Conservation (phyloP, 139 green algal species). For the Volvox africanus region DNA sequence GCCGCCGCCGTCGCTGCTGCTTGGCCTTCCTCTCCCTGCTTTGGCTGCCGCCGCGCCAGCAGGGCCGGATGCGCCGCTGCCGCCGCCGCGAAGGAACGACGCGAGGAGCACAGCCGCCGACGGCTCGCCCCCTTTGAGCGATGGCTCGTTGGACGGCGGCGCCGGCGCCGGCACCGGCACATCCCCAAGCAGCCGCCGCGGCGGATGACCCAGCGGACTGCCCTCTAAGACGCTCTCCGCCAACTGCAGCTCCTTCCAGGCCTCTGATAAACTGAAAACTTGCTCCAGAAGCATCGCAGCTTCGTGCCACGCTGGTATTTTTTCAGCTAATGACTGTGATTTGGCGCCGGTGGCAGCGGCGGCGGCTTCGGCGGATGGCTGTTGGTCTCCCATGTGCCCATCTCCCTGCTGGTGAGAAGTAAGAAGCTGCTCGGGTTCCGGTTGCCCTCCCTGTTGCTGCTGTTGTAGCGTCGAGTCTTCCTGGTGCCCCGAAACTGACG, state of each 20-base stretch:
- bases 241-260: slow-evolving; percentile 15
- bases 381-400: background rate
- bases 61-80: background rate
- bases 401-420: background rate
- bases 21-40: background rate
- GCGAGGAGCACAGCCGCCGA: slow-evolving; percentile 32
- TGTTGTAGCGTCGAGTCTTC: background rate
- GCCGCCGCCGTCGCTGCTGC: background rate
- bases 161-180: background rate
- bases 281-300: background rate
- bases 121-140: background rate
- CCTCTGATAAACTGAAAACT: background rate
- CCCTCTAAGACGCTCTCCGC: background rate
- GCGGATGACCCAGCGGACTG: background rate
- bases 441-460: background rate
- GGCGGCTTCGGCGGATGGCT: background rate
- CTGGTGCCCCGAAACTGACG: background rate
- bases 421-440: background rate
- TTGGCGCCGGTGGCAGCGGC: background rate
- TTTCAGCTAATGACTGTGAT: background rate
- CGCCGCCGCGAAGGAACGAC: slow-evolving; percentile 18
- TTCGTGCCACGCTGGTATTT: background rate
- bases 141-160: background rate
- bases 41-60: background rate
- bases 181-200: background rate